Evolutionary conservation across 148 eudicot genomes (phyloP).

Genomic region (Amaranthus cruentus): DNA sequence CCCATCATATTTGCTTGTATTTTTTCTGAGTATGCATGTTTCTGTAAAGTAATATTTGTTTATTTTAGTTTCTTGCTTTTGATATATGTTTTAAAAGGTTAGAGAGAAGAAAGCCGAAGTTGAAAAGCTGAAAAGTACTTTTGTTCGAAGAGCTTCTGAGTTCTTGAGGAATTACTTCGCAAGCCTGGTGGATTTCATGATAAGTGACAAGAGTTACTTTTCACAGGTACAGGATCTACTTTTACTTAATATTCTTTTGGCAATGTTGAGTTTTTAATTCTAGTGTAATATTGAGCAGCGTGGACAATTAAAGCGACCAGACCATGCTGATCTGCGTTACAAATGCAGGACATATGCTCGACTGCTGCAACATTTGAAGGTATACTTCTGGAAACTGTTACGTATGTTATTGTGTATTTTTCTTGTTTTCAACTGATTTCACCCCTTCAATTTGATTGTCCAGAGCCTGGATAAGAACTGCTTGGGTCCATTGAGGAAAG

Average conservation of each 20-base stretch:
- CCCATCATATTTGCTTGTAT: not conserved
- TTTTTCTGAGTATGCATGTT: not conserved
- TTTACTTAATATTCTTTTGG: not conserved
- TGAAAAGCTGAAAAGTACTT: constrained; percentile 64
- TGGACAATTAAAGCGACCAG: constrained; percentile 93
- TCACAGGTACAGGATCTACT: constrained; percentile 60
- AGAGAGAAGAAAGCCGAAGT: constrained; percentile 83
- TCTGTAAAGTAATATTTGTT: not conserved
- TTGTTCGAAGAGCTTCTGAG: constrained; percentile 89
- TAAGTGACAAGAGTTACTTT: constrained; percentile 91
- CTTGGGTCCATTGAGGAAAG: constrained; percentile 80
- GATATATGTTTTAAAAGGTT: constrained; percentile 40
- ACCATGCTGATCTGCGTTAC: constrained; percentile 91
- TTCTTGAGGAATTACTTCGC: constrained; percentile 79
- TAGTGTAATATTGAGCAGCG: constrained; percentile 45
- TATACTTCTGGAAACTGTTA: constrained; percentile 16
- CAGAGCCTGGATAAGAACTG: constrained; percentile 86
- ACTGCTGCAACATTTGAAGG: constrained; percentile 92
- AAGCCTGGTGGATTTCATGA: constrained; percentile 94
- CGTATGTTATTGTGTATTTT: not conserved
- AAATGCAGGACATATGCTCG: constrained; percentile 98
- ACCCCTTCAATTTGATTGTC: constrained; percentile 12
- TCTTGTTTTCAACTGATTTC: not conserved
- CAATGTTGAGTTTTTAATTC: constrained; percentile 7
- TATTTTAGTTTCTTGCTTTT: not conserved